These are phyloP conservation scores for Escallonia herrerae DNA, from an alignment of 129 eudicot species.

Conservation along the genomic window DNA sequence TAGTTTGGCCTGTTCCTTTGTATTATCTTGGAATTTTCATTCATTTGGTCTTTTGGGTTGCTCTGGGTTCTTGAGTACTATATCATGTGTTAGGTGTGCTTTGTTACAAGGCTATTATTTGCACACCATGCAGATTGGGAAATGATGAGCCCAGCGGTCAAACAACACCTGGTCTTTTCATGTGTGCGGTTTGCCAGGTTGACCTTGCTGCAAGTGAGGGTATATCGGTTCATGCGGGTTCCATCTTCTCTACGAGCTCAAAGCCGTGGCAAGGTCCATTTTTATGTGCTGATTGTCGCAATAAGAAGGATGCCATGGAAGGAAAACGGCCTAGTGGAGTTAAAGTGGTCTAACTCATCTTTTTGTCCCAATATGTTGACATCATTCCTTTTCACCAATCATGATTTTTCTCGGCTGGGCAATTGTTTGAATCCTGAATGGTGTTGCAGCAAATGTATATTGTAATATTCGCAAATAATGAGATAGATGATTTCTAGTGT, in stretches of 20 bases:
- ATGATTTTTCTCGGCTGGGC: slow-evolving; percentile 9
- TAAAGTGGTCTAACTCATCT: slow-evolving; percentile 26
- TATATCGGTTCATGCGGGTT: slow-evolving; percentile 88
- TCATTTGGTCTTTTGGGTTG: no score
- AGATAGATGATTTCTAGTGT: slow-evolving; percentile 16
- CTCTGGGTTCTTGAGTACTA: no score
- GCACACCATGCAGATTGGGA: slow-evolving; percentile 54
- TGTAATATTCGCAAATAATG: slow-evolving; percentile 16
- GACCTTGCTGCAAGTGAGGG: slow-evolving; percentile 82
- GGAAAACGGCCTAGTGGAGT: slow-evolving; percentile 87
- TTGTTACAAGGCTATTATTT: neutral
- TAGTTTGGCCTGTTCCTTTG: no score
- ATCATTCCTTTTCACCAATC: slow-evolving; percentile 22
- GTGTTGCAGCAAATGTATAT: slow-evolving; percentile 25
- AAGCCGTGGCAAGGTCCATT: slow-evolving; percentile 98
- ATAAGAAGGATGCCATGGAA: slow-evolving; percentile 96
- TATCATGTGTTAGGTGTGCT: neutral
- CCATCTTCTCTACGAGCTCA: slow-evolving; percentile 71
- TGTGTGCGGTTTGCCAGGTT: slow-evolving; percentile 75
- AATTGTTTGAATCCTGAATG: slow-evolving; percentile 17
- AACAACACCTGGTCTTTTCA: slow-evolving; percentile 48
- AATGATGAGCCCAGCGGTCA: slow-evolving; percentile 36
- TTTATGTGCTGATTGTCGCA: slow-evolving; percentile 62
- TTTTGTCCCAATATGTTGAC: slow-evolving; percentile 3
- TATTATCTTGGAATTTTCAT: no score